Conservation (phyloP, 495 filamentous ascomycete genomes). For the Hypoxylon cercidicola region DNA sequence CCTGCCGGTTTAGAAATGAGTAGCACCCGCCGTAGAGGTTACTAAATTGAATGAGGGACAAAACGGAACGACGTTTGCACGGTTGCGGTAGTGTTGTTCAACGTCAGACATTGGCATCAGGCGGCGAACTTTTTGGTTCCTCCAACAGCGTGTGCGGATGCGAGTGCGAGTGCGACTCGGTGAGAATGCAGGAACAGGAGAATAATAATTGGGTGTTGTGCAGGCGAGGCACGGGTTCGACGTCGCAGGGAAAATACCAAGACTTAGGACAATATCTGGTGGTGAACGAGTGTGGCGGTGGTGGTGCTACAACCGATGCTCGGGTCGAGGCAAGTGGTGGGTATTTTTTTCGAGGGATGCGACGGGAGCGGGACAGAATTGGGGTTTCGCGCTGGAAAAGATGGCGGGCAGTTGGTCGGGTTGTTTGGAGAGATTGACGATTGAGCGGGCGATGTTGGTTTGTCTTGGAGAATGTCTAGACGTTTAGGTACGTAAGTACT, state of each 20-base stretch:
- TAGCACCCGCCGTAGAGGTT: constrained; percentile 14
- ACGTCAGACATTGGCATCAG: constrained; percentile 48
- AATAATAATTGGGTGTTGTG: constrained; percentile 24
- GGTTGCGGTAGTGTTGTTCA: constrained; percentile 40
- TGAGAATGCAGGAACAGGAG: constrained; percentile 37
- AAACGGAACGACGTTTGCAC: constrained; percentile 32
- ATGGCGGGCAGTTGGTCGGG: constrained; percentile 9
- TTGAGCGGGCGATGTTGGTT: not conserved
- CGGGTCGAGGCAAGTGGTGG: constrained; percentile 29
- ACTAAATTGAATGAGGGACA: constrained; percentile 33
- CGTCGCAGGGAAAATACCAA: constrained; percentile 29
- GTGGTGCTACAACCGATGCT: constrained; percentile 25
- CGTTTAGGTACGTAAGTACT: constrained; percentile 2
- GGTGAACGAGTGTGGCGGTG: constrained; percentile 41
- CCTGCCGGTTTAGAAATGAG: constrained; percentile 14
- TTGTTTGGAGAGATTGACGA: constrained; percentile 25
- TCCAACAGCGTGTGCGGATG: constrained; percentile 35
- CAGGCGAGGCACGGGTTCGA: constrained; percentile 15
- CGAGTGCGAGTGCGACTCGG: constrained; percentile 20
- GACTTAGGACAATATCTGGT: constrained; percentile 19
- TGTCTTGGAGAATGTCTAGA: constrained; percentile 13
- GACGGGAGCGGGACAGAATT: constrained; percentile 32
- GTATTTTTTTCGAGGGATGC: constrained; percentile 39
- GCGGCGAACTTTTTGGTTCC: constrained; percentile 27
- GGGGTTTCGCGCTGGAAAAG: constrained; percentile 23